Evolutionary conservation across 2,329 filamentous ascomycete genomes (phyloP), one percentile per base, ranked within the genome.

Genomic region (Alternaria hordeiaustralica): DNA sequence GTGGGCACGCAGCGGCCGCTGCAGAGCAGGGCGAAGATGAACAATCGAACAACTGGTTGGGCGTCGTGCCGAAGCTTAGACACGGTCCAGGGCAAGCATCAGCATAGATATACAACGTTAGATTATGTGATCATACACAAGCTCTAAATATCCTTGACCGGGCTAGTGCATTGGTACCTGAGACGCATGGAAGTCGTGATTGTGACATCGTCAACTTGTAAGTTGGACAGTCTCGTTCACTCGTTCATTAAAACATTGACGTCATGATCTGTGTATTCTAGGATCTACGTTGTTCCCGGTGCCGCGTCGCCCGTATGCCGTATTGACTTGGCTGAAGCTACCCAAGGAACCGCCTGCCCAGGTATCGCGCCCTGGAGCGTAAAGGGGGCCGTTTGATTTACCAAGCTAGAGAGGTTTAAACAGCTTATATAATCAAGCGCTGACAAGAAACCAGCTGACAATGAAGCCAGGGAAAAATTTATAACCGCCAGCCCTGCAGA

Each of bases 31-130:
- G 58, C 21, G 56, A 66, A 50, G 60, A 55, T 26, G 53, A 61
- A 28, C 60, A 63, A 43, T 61, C 55, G 28, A 57, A 62, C n/a
- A 69, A 54, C 15, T 68, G 56, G 61, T 44, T 68, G 30, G 67
- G 63, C 23, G 55, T 64, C 44, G 45, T 62, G 20, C 64, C 66
- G 23, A 49, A 59, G 15, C 59, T 69, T 51, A 62, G 49, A 59
- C 41, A 67, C 25, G 64, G 59, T 18, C 59, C 54, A 26, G 50
- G 61, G 15, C 45, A 64, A 49, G 30, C 36, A 20, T 49, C 23
- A 15, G 59, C 28, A 30, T 47, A 59, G 49, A 43, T 25, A 43
- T 25, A 23, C n/a, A 30, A 13, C 44, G 23, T n/a, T 44, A 18
- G 28, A 30, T 53, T n/a, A 41, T 23, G 49, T 41, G 49, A 30